A percentile compares a stretch with the other conserved stretches of the same genome.
Conservation (phyloP, 2,329 filamentous ascomycete genomes). For the Aureobasidium lini region DNA sequence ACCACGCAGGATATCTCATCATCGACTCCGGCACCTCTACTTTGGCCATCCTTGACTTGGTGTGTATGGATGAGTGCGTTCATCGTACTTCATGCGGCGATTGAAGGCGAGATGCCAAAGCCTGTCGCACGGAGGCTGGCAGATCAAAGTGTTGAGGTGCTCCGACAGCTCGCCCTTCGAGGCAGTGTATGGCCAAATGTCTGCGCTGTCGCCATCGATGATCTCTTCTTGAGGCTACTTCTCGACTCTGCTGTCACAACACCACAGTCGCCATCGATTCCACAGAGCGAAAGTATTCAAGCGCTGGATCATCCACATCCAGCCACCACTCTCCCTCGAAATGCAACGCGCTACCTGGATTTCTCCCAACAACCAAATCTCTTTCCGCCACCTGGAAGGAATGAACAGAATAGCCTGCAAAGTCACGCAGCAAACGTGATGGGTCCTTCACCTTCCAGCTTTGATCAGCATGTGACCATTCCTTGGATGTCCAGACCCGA, state of each 20-base stretch:
- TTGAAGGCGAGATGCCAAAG: slow-evolving; percentile 36
- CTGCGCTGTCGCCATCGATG: slow-evolving; percentile 16
- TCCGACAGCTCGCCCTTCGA: slow-evolving; percentile 14
- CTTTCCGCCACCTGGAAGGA: background rate
- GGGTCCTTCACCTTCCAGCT: background rate
- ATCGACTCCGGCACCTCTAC: slow-evolving; percentile 25
- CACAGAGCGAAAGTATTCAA: no score
- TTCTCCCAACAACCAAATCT: no score
- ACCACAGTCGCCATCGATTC: background rate
- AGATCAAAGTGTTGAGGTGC: slow-evolving; percentile 14
- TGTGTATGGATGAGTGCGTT: slow-evolving; percentile 48
- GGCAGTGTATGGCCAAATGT: slow-evolving; percentile 17
- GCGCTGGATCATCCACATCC: no score
- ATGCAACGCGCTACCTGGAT: no score
- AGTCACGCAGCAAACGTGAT: background rate
- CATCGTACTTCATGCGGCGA: slow-evolving; percentile 44
- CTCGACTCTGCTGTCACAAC: background rate
- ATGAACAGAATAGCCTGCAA: background rate
- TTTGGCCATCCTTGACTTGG: slow-evolving; percentile 49
- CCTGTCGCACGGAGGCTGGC: slow-evolving; percentile 29
- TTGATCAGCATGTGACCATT: background rate
- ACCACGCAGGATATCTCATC: slow-evolving; percentile 15
- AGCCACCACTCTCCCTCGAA: no score
- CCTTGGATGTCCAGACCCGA: background rate
- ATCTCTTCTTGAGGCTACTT: slow-evolving; percentile 9